A percentile compares a stretch with the other conserved stretches of the same genome.
Conservation (phyloP, 176 grass and related monocot genomes). For the Lolium rigidum region DNA sequence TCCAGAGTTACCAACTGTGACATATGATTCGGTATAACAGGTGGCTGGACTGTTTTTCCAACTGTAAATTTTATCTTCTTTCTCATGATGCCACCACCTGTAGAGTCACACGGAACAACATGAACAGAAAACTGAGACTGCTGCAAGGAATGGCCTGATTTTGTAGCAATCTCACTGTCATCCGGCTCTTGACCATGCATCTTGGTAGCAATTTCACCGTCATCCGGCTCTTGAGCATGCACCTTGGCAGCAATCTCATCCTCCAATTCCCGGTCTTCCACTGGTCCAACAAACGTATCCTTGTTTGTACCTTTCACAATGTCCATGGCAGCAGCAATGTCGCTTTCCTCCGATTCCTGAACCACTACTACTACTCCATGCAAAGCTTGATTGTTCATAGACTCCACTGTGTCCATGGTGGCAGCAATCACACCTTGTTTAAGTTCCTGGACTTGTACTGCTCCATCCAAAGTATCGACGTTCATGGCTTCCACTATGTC, state of each 20-base stretch:
- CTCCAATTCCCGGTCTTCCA: not conserved
- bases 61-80: not conserved
- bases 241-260: not conserved
- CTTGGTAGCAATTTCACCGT: not conserved
- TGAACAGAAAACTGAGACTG: conserved; percentile 4
- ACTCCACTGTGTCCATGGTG: not conserved
- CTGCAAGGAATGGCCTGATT: not conserved
- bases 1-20: not conserved
- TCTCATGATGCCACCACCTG: not conserved
- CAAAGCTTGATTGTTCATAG: not conserved
- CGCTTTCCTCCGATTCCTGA: not conserved
- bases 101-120: not conserved
- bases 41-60: conserved; percentile 24
- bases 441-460: conserved; percentile 3
- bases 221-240: not conserved
- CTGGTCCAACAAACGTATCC: not conserved
- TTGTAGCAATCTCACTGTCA: not conserved
- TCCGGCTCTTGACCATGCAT: not conserved
- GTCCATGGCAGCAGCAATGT: not conserved
- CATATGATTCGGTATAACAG: conserved; percentile 2
- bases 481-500: not conserved
- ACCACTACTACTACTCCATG: not conserved
- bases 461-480: not conserved
- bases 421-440: conserved; percentile 20
- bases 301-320: not conserved